Evolutionary conservation across 2,329 filamentous ascomycete genomes (phyloP), one percentile per base, ranked within the genome.

Genomic region (Tolypocladium amazonense): DNA sequence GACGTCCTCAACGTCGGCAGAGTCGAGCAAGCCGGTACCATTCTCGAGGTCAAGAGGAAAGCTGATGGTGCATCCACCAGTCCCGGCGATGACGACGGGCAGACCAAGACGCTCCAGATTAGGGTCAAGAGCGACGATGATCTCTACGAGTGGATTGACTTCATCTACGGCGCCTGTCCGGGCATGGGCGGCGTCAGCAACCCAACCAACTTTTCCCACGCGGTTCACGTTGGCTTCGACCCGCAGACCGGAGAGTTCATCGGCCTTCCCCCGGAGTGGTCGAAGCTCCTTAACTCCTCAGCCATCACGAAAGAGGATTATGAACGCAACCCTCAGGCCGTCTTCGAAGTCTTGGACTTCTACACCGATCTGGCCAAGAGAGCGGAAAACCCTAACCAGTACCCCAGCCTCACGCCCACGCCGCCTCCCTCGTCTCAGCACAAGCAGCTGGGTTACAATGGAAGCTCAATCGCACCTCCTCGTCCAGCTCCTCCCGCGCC

Each of bases 261-360:
- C 56, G 94, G 94, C 45, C 76, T 99, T 66, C 94, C 94, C 1
- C 88, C 91, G 6, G 94, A 99, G 78, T 99, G 94, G 94, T 94
- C 96, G 70, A 95, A 95, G 75, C 81, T 99, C 57, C 81, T 99
- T 65, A 97, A 94, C 69, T 92, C 92, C 11, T 97, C 94, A 3
- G 94, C 94, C 61, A 94, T 99, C 69, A 97, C 94, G 61, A 96
- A 97, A 75, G 94, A 99, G 69, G 94, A 99, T 72, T 97, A 97
- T 75, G 91, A 96, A 76, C 92, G 94, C 70, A 97, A 99, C 70
- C 94, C 94, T 6, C 88, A 93, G 77, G 91, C 86, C 61, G 88
- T 86, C 33, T 87, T 91, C 59, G 89, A 93, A 71, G 89, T 91
- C 53, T 78, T 93, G 23, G 88, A 92, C 71, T 93, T 93, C 75